phyloP scores from a whole-genome alignment of 495 filamentous ascomycete species.

The Staphylotrichum longicolle region DNA sequence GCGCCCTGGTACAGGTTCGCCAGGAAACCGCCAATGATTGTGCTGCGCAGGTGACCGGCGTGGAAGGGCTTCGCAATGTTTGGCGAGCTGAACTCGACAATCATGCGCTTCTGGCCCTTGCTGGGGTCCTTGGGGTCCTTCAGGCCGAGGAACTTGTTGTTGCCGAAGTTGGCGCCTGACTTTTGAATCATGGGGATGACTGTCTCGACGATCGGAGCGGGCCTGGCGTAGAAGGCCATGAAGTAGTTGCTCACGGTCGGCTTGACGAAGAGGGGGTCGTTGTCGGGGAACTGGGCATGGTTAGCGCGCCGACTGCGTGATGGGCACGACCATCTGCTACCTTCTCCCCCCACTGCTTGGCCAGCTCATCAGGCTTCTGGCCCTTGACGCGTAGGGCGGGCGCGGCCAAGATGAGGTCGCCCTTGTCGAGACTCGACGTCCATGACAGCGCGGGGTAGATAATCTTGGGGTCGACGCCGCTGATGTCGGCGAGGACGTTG shows the following conservation, averaged over 20 bases:
- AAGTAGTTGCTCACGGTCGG: constrained; percentile 63
- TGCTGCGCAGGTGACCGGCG: constrained; percentile 63
- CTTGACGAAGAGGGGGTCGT: constrained; percentile 66
- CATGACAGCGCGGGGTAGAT: constrained; percentile 77
- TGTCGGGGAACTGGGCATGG: constrained; percentile 62
- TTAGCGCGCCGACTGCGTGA: too few species aligned
- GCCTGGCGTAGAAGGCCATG: constrained; percentile 79
- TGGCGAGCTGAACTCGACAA: constrained; percentile 59
- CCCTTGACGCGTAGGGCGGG: constrained; percentile 79
- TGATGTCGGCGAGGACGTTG: constrained; percentile 66
- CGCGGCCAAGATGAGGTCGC: constrained; percentile 78
- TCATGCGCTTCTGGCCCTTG: constrained; percentile 67
- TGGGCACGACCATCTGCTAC: constrained; percentile 28
- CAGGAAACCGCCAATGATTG: constrained; percentile 66
- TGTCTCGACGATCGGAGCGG: constrained; percentile 54
- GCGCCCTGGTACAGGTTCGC: constrained; percentile 57
- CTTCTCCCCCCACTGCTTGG: constrained; percentile 67
- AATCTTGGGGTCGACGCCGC: constrained; percentile 67
- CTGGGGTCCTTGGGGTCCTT: constrained; percentile 66
- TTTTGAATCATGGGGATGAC: constrained; percentile 64
- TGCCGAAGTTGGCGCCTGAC: constrained; percentile 61
- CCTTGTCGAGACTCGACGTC: constrained; percentile 84
- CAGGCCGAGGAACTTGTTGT: constrained; percentile 62
- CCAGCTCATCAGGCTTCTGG: constrained; percentile 72
- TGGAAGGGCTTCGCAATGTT: constrained; percentile 70